A percentile compares a stretch with the other conserved stretches of the same genome.
phyloP scores from a whole-genome alignment of 2,329 filamentous ascomycete species.

The Hymenoscyphus repandus region DNA sequence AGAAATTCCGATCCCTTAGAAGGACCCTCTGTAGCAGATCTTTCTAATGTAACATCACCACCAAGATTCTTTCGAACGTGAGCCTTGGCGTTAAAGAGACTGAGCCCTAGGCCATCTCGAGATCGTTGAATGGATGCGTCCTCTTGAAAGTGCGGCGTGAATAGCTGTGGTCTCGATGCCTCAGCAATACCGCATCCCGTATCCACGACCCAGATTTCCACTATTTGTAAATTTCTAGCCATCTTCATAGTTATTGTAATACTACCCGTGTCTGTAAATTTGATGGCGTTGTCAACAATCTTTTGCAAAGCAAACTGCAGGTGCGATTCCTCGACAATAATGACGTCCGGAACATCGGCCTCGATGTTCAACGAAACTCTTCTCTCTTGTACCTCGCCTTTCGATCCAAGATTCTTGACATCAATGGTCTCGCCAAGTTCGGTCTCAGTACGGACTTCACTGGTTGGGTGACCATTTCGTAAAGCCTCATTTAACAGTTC shows the following conservation, averaged over 20 bases:
- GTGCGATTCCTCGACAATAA: conserved; percentile 45
- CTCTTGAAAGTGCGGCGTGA: conserved; percentile 65
- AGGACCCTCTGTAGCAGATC: conserved; percentile 56
- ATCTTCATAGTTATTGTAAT: conserved; percentile 56
- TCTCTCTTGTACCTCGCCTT: conserved; percentile 25
- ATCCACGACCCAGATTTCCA: conserved; percentile 58
- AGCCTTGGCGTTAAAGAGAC: conserved; percentile 67
- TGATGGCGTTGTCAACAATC: conserved; percentile 59
- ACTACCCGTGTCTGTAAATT: conserved; percentile 61
- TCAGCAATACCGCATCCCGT: conserved; percentile 64
- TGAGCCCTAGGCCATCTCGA: conserved; percentile 64
- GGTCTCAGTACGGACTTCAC: conserved; percentile 22
- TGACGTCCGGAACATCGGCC: conserved; percentile 43
- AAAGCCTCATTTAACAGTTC: conserved; percentile 25
- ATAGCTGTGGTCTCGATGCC: conserved; percentile 60
- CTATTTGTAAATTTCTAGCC: conserved; percentile 44
- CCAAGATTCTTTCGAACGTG: conserved; percentile 59
- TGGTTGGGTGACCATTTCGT: conserved; percentile 22
- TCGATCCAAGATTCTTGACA: conserved; percentile 21
- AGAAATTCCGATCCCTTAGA: conserved; percentile 63
- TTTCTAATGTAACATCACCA: conserved; percentile 60
- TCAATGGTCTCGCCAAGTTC: conserved; percentile 27
- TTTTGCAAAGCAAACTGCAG: conserved; percentile 37
- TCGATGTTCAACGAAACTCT: conserved; percentile 37
- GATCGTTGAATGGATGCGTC: conserved; percentile 62